Percentiles rank a stretch among this genome's conserved stretches.
Evolutionary conservation across 2,329 filamentous ascomycete genomes (phyloP).

Genomic region (Claviceps arundinis): DNA sequence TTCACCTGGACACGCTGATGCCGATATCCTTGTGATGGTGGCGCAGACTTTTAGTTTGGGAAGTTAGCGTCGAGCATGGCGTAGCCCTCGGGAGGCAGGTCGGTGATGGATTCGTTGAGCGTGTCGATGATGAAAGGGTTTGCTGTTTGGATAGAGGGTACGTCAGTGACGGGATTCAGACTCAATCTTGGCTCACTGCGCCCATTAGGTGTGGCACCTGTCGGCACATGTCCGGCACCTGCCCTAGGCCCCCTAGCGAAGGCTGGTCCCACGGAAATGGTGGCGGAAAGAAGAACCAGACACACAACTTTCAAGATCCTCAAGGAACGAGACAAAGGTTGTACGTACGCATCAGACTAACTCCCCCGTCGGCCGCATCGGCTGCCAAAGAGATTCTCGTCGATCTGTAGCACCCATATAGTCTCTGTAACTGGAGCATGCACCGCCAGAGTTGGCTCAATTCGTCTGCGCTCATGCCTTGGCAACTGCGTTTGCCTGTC

Average conservation of each 20-base stretch:
- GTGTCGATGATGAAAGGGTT: conserved; percentile 29
- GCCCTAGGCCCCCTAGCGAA: no score
- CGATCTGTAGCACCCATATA: conserved; percentile 36
- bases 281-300: no score
- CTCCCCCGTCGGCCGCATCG: conserved; percentile 24
- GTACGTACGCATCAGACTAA: conserved; percentile 31
- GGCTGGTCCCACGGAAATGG: no score
- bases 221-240: no score
- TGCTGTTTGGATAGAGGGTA: conserved; percentile 10
- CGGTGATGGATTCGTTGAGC: conserved; percentile 23
- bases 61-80: conserved; percentile 16
- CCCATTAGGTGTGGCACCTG: no score
- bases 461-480: conserved; percentile 23
- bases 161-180: no score
- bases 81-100: conserved; percentile 24
- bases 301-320: no score
- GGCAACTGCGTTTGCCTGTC: conserved; percentile 15
- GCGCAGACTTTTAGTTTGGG: no score
- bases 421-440: conserved; percentile 34
- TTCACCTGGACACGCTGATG: no score
- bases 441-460: conserved; percentile 31
- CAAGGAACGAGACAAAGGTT: neutral
- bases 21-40: no score
- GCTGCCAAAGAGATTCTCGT: conserved; percentile 34
- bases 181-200: no score